A percentile compares a stretch with the other conserved stretches of the same genome.
phyloP scores from a whole-genome alignment of 1,284 basidiomycete species.

The Fomitopsis schrenkii region DNA sequence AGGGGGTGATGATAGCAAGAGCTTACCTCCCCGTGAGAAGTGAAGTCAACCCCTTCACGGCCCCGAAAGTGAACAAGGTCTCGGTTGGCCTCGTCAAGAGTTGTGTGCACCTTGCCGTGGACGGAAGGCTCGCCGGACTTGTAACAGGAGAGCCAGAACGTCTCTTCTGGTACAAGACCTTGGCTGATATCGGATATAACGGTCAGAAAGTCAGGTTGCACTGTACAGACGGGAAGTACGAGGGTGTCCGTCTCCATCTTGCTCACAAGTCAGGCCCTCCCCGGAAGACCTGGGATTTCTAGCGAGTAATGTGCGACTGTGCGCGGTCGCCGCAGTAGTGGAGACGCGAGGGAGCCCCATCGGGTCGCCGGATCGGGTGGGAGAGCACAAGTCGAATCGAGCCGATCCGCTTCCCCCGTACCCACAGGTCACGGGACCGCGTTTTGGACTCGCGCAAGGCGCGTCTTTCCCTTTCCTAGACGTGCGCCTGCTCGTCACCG shows the following conservation, averaged over 20 bases:
- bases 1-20: not conserved
- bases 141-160: constrained; percentile 74
- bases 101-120: constrained; percentile 53
- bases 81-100: constrained; percentile 50
- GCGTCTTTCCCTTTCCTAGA: too few relatives aligned
- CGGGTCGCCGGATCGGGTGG: not conserved
- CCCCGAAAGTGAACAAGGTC: constrained; percentile 39
- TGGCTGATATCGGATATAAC: constrained; percentile 58
- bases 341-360: not conserved
- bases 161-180: constrained; percentile 52
- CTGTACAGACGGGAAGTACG: constrained; percentile 48
- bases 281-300: too few relatives aligned
- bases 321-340: too few relatives aligned
- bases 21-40: constrained; percentile 27
- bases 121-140: constrained; percentile 46
- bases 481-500: too few relatives aligned
- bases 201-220: constrained; percentile 58
- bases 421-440: too few relatives aligned
- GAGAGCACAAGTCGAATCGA: not conserved
- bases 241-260: constrained; percentile 6
- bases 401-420: not conserved
- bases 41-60: constrained; percentile 36
- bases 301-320: not conserved
- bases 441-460: too few relatives aligned
- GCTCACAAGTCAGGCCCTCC: too few relatives aligned